Evolutionary conservation across 2,329 filamentous ascomycete species (phyloP), one percentile per base, ranked within the genome.

Genomic region (Diaporthe longicolla): DNA sequence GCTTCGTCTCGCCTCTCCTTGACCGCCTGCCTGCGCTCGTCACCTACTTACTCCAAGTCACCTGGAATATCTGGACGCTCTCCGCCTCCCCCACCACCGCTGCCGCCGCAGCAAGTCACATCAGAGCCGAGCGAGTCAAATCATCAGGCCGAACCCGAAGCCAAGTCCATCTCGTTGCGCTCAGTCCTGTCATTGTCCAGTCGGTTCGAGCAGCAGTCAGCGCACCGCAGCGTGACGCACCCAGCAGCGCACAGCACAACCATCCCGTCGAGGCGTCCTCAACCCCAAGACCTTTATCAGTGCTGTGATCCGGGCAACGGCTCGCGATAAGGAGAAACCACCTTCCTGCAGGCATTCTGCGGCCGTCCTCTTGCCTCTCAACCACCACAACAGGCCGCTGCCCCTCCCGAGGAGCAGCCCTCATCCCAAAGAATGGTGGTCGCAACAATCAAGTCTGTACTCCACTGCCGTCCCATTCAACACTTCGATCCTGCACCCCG

Each of bases 371-470:
- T 59, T 69, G 68, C 69, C 48, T 73, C 73, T 57, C 59, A 65
- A 57, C 69, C 71, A 57, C 72, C 72, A 50, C 61, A 71, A 74
- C 72, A 59, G 68, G 57, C 74, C 72, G 78, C 77, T 79, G 80
- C 82, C 84, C 84, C 83, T 80, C 73, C 77, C 75, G 77, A 82
- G 82, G 81, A 84, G 84, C 82, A 77, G 77, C 79, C 78, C 80
- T 79, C 76, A 82, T 79, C 79, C 80, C 84, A 80, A 83, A 89
- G 85, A 82, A 89, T 90, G 86, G 89, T 90, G 80, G 89, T 90
- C 84, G 89, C 89, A 86, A 91, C 89, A 79, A 91, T 91, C 84
- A 91, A 91, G 89, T 91, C 85, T 82, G 89, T 85, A 76, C 76
- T 76, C 76, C 76, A 63, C 72, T 29, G 50, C 58, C 58, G 37